These are phyloP conservation scores for Monosporozyma unispora DNA, from an alignment of 805 yeast species.

Conservation along the genomic window DNA sequence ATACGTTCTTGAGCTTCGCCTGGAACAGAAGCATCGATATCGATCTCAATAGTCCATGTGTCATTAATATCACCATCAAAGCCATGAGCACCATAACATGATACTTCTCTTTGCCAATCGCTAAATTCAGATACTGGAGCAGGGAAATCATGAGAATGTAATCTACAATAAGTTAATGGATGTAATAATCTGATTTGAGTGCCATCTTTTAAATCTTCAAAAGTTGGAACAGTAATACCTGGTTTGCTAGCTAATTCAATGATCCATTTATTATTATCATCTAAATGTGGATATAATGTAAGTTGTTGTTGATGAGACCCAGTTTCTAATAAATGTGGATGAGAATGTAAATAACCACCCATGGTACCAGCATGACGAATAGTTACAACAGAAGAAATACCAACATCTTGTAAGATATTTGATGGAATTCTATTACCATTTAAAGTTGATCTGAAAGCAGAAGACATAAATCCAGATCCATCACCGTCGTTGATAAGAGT, in stretches of 20 bases:
- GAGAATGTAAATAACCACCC: constrained; percentile 84
- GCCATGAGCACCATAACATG: constrained; percentile 68
- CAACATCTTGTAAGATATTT: constrained; percentile 55
- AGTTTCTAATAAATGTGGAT: constrained; percentile 56
- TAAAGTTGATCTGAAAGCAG: constrained; percentile 61
- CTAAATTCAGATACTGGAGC: constrained; percentile 58
- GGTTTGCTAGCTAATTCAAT: constrained; percentile 56
- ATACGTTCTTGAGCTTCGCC: constrained; percentile 48
- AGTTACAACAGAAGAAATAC: constrained; percentile 59
- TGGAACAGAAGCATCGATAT: constrained; percentile 39
- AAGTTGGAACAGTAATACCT: constrained; percentile 45
- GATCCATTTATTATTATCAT: constrained; percentile 63
- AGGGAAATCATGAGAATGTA: constrained; percentile 77
- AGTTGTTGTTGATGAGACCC: constrained; percentile 83
- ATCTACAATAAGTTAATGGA: constrained; percentile 47
- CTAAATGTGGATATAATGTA: constrained; percentile 72
- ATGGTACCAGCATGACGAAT: constrained; percentile 60
- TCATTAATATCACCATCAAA: constrained; percentile 80
- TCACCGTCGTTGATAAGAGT: constrained; percentile 54
- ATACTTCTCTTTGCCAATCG: constrained; percentile 81
- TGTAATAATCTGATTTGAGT: constrained; percentile 64
- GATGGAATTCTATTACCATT: constrained; percentile 52
- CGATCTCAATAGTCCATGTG: constrained; percentile 71
- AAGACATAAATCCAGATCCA: constrained; percentile 62
- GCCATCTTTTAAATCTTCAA: constrained; percentile 57